Evolutionary conservation across 164 flowering plant species (phyloP).

Genomic region (Sextonia rubra): DNA sequence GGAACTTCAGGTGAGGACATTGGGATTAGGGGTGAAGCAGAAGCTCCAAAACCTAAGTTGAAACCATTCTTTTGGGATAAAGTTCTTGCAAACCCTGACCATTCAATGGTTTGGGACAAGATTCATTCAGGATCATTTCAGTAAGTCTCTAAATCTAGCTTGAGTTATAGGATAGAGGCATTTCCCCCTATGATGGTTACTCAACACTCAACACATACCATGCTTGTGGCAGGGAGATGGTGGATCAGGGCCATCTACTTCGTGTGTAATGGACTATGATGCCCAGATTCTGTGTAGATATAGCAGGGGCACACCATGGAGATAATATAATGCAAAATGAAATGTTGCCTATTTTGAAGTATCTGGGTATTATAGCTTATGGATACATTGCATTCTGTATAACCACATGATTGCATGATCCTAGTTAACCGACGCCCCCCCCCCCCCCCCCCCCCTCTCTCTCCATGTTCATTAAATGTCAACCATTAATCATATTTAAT

Average conservation of each 20-base stretch:
- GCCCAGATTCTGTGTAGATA: background rate
- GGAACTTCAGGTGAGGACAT: slow-evolving; percentile 14
- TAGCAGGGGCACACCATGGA: background rate
- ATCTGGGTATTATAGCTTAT: background rate
- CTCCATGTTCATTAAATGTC: background rate
- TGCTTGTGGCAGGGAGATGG: background rate
- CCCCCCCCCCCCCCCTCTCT: too few species aligned
- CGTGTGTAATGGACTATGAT: background rate
- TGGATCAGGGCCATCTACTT: background rate
- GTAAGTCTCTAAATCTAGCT: slow-evolving; percentile 35
- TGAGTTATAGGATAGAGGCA: background rate
- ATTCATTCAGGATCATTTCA: slow-evolving; percentile 90
- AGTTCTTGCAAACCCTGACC: slow-evolving; percentile 84
- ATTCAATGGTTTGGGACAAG: slow-evolving; percentile 97
- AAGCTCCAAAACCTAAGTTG: slow-evolving; percentile 69
- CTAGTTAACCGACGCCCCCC: too few species aligned
- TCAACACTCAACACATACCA: background rate
- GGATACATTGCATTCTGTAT: background rate
- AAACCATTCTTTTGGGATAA: slow-evolving; percentile 99
- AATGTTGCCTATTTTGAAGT: too few species aligned
- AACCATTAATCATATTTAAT: too few species aligned
- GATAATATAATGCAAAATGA: background rate
- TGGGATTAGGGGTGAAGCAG: slow-evolving; percentile 28
- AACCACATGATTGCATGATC: background rate
- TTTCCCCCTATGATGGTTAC: background rate